Evolutionary conservation across 1,284 basidiomycete species (phyloP).

Genomic region (Agaricales sp.): DNA sequence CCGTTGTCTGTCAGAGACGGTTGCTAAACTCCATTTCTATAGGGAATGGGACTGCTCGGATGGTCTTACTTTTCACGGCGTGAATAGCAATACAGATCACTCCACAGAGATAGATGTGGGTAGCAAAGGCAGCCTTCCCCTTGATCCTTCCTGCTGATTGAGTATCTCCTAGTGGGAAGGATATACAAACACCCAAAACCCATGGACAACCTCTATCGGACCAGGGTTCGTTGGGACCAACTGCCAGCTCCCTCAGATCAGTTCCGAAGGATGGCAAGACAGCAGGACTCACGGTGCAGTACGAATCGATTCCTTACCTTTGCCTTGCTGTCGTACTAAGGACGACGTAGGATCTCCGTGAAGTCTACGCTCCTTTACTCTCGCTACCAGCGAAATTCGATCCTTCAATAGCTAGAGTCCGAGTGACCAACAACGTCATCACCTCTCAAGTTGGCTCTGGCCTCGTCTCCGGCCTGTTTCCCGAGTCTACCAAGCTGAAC

Average conservation of each 20-base stretch:
- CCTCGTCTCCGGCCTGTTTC: conserved; percentile 32
- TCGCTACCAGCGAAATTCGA: conserved; percentile 22
- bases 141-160: not conserved
- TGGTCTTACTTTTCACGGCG: not conserved
- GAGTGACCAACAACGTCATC: conserved; percentile 38
- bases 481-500: conserved; percentile 18
- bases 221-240: conserved; percentile 29
- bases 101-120: conserved; percentile 21
- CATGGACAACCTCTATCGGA: conserved; percentile 27
- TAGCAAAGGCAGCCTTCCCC: not conserved
- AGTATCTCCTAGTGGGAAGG: conserved; percentile 27
- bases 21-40: no score
- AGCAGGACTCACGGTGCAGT: conserved; percentile 29
- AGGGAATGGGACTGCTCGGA: not conserved
- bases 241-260: conserved; percentile 38
- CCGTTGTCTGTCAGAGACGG: no score
- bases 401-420: conserved; percentile 21
- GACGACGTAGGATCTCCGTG: conserved; percentile 25
- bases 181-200: conserved; percentile 24
- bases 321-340: not conserved
- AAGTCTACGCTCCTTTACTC: conserved; percentile 29
- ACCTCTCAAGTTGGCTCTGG: conserved; percentile 40
- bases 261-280: conserved; percentile 29
- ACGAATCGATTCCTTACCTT: conserved; percentile 7
- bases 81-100: not conserved